Percentiles rank a stretch among this genome's conserved stretches.
Conservation (phyloP, 2,329 filamentous ascomycete species). For the Dendrostoma leiphaemia region DNA sequence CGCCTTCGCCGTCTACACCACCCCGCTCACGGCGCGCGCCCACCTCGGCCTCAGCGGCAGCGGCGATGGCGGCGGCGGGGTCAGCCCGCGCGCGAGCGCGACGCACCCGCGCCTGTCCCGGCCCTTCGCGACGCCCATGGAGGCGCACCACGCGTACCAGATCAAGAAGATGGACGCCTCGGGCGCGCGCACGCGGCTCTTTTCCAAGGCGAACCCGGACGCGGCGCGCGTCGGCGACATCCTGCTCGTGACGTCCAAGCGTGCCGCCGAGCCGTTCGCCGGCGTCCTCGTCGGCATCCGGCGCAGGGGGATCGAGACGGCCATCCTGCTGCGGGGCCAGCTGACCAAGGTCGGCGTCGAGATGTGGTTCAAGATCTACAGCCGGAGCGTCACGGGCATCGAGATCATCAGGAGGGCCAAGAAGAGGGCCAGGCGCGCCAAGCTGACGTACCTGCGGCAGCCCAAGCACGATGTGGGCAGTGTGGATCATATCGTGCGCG, state of each 20-base stretch:
- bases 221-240: slow-evolving; percentile 84
- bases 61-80: too few species aligned
- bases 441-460: slow-evolving; percentile 88
- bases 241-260: slow-evolving; percentile 78
- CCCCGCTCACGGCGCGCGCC: slow-evolving; percentile 12
- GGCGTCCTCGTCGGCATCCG: slow-evolving; percentile 88
- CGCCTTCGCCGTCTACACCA: slow-evolving; percentile 49
- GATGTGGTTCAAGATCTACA: slow-evolving; percentile 97
- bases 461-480: slow-evolving; percentile 84
- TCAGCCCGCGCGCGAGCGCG: background rate
- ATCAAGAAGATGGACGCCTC: slow-evolving; percentile 77
- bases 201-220: slow-evolving; percentile 74
- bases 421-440: slow-evolving; percentile 82
- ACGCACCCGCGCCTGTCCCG: slow-evolving; percentile 15
- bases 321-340: slow-evolving; percentile 81
- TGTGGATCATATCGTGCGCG: slow-evolving; percentile 75
- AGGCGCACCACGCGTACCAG: slow-evolving; percentile 65
- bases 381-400: slow-evolving; percentile 82
- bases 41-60: slow-evolving; percentile 5
- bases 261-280: slow-evolving; percentile 80
- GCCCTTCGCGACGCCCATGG: slow-evolving; percentile 55
- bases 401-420: slow-evolving; percentile 86
- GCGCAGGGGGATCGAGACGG: slow-evolving; percentile 82
- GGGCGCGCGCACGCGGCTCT: slow-evolving; percentile 77
- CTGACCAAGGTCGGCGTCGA: slow-evolving; percentile 86